These are phyloP conservation scores for Penicillium canescens DNA, from an alignment of 495 filamentous ascomycete genomes.

Conservation along the genomic window DNA sequence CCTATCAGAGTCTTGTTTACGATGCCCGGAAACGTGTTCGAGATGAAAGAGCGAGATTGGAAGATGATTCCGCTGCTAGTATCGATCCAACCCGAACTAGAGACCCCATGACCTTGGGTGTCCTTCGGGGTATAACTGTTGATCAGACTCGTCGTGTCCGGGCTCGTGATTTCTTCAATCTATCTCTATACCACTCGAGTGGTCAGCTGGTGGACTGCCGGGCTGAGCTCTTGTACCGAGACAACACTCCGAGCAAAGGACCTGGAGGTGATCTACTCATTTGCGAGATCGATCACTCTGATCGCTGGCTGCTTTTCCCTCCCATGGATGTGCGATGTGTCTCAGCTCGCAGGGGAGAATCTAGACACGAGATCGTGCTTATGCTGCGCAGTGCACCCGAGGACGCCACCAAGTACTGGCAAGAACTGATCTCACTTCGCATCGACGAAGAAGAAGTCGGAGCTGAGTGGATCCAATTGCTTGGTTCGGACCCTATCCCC, in stretches of 20 bases:
- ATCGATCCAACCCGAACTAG: slow-evolving; percentile 78
- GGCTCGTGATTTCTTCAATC: slow-evolving; percentile 84
- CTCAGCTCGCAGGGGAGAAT: slow-evolving; percentile 78
- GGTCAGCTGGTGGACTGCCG: slow-evolving; percentile 86
- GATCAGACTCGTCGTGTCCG: slow-evolving; percentile 73
- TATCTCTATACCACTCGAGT: slow-evolving; percentile 84
- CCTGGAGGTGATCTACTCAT: slow-evolving; percentile 80
- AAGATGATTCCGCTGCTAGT: slow-evolving; percentile 84
- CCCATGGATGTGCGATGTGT: slow-evolving; percentile 67
- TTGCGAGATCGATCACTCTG: slow-evolving; percentile 75
- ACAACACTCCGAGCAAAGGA: slow-evolving; percentile 61
- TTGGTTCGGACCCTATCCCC: slow-evolving; percentile 75
- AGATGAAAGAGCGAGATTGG: slow-evolving; percentile 82
- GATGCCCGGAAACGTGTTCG: slow-evolving; percentile 76
- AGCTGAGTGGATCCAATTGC: slow-evolving; percentile 84
- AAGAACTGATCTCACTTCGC: slow-evolving; percentile 73
- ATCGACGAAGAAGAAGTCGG: slow-evolving; percentile 72
- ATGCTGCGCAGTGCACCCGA: slow-evolving; percentile 67
- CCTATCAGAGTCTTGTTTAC: slow-evolving; percentile 70
- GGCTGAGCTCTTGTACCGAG: slow-evolving; percentile 84
- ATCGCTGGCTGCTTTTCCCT: slow-evolving; percentile 88
- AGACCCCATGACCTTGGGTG: slow-evolving; percentile 73
- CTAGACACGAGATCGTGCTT: slow-evolving; percentile 68
- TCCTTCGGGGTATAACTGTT: slow-evolving; percentile 67
- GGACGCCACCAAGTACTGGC: slow-evolving; percentile 59